Percentiles rank a stretch among this genome's conserved stretches.
Conservation (phyloP, 805 yeast species). For the Candida ficus region DNA sequence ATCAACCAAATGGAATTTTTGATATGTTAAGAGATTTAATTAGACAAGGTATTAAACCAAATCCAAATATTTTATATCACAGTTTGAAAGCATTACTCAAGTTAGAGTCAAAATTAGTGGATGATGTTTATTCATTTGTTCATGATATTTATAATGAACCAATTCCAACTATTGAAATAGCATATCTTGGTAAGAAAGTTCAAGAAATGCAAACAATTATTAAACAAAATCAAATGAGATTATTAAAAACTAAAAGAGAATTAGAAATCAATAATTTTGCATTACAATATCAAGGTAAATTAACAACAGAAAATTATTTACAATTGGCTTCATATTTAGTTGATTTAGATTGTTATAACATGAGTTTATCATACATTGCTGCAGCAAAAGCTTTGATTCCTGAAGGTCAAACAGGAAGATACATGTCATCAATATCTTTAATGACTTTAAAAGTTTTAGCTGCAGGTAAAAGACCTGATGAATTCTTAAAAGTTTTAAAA, state of each 20-base stretch:
- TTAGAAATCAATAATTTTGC: constrained; percentile 4
- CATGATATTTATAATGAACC: constrained; percentile 6
- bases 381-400: constrained; percentile 11
- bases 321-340: constrained; percentile 9
- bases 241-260: neutral
- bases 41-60: constrained; percentile 20
- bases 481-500: neutral
- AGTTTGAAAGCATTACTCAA: constrained; percentile 10
- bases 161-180: neutral
- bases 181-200: neutral
- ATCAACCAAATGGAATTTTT: constrained; percentile 2
- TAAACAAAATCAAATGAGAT: neutral
- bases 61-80: constrained; percentile 6
- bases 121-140: constrained; percentile 11
- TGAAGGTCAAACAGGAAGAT: neutral
- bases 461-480: neutral
- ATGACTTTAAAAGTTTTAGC: constrained; percentile 4
- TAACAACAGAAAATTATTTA: constrained; percentile 9
- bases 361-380: constrained; percentile 10
- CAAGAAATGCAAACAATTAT: neutral
- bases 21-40: constrained; percentile 6
- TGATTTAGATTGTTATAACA: constrained; percentile 1
- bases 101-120: constrained; percentile 11
- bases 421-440: neutral
- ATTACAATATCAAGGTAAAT: neutral